Conservation (phyloP, 352 stramenopile genomes). For the Pythium plurisporium region DNA sequence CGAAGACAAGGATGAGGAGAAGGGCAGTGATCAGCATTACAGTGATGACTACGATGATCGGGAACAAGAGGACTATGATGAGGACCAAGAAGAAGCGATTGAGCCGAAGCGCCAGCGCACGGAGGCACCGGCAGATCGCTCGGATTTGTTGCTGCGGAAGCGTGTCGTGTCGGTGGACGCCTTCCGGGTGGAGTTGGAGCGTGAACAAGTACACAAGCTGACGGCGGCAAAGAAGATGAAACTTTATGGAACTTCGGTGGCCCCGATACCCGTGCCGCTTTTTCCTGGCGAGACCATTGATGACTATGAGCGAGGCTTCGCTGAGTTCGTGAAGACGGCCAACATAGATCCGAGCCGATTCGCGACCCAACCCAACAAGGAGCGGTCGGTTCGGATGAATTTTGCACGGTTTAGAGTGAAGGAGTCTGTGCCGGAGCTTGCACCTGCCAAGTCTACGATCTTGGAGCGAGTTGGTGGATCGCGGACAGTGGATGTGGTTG, state of each 20-base stretch:
- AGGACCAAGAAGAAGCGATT: not conserved
- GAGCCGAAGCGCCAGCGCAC: not conserved
- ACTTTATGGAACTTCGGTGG: not conserved
- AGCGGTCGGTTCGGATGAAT: slow-evolving; percentile 2
- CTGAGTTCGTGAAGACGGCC: not conserved
- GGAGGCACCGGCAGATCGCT: not conserved
- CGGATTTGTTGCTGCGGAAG: not conserved
- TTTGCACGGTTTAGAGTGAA: not conserved
- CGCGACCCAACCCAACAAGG: not conserved
- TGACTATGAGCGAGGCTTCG: slow-evolving; percentile 29
- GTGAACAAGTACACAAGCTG: not conserved
- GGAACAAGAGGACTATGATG: not conserved
- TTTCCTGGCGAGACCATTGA: slow-evolving; percentile 27
- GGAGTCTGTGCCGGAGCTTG: not conserved
- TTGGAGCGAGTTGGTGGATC: not conserved
- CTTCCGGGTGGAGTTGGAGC: slow-evolving; percentile 1
- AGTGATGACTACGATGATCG: not conserved
- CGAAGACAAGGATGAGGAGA: not conserved
- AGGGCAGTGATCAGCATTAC: not conserved
- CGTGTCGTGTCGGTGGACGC: not conserved
- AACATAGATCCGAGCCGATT: not conserved
- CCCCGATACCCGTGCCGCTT: slow-evolving; percentile 26
- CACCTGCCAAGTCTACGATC: not conserved
- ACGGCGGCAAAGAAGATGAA: not conserved
- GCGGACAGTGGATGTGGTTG: not conserved